A percentile compares a stretch with the other conserved stretches of the same genome.
Evolutionary conservation across 768 basidiomycete genomes (phyloP).

Genomic region (Cyclocybe aegerita): DNA sequence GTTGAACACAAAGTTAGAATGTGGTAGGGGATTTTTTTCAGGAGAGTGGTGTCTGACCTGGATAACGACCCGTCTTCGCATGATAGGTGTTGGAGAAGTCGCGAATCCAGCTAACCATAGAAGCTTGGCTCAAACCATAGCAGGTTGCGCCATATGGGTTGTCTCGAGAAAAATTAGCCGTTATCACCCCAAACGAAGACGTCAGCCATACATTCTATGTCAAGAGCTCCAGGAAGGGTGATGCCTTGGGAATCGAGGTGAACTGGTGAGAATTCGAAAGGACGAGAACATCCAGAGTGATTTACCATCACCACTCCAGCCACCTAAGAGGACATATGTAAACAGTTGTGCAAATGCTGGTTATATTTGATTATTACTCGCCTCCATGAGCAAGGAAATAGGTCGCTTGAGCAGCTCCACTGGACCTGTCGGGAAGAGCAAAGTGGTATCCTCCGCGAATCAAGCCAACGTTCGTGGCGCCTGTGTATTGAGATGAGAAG

Average conservation of each 20-base stretch:
- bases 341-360: constrained; percentile 23
- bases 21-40: constrained; percentile 1
- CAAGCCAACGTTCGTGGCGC: constrained; percentile 53
- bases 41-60: constrained; percentile 4
- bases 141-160: constrained; percentile 52
- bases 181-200: neutral
- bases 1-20: too few relatives aligned
- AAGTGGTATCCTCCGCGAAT: constrained; percentile 66
- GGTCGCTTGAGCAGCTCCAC: constrained; percentile 58
- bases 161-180: constrained; percentile 30
- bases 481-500: constrained; percentile 52
- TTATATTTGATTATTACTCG: constrained; percentile 13
- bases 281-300: neutral
- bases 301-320: constrained; percentile 45
- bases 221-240: constrained; percentile 64
- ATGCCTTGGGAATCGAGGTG: constrained; percentile 24
- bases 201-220: constrained; percentile 52
- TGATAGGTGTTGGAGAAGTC: constrained; percentile 65
- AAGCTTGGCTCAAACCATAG: constrained; percentile 49
- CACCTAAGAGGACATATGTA: constrained; percentile 11
- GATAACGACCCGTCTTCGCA: constrained; percentile 44
- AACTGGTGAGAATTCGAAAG: neutral
- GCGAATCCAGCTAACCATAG: constrained; percentile 64
- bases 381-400: constrained; percentile 62
- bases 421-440: constrained; percentile 51